Evolutionary conservation across 2,329 filamentous ascomycete genomes (phyloP).

Genomic region (Fusarium tuaranense): DNA sequence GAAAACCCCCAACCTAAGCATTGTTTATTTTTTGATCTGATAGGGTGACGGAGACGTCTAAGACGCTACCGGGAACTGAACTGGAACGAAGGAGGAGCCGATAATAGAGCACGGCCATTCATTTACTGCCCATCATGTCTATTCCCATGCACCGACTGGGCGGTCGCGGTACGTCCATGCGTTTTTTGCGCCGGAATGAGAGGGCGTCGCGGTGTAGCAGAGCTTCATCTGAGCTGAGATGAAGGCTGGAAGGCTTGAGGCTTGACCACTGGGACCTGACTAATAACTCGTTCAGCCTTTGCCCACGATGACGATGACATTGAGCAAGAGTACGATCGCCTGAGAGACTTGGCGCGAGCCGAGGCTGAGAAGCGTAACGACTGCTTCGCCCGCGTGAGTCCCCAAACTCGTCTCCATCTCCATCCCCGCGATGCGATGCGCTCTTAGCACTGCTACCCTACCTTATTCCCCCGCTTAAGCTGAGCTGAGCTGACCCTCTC

Average conservation of each 20-base stretch:
- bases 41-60: conserved; percentile 11
- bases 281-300: conserved; percentile 68
- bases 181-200: conserved; percentile 30
- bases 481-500: conserved; percentile 19
- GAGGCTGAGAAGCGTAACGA: conserved; percentile 83
- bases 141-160: conserved; percentile 59
- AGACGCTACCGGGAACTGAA: not conserved
- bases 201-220: conserved; percentile 3
- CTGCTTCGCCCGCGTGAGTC: conserved; percentile 78
- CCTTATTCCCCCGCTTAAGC: not conserved
- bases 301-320: conserved; percentile 75
- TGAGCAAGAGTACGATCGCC: conserved; percentile 91
- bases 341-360: conserved; percentile 83
- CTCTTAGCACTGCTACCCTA: not conserved
- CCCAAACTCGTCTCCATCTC: conserved; percentile 35
- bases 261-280: conserved; percentile 16
- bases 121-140: conserved; percentile 44
- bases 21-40: not conserved
- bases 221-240: conserved; percentile 9
- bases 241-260: not conserved
- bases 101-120: conserved; percentile 4
- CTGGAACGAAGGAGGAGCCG: not conserved
- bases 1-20: not conserved
- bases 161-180: conserved; percentile 55
- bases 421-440: not conserved